These are phyloP conservation scores for Phytophthora ohioensis DNA, from an alignment of 352 stramenopile species.

Conservation along the genomic window DNA sequence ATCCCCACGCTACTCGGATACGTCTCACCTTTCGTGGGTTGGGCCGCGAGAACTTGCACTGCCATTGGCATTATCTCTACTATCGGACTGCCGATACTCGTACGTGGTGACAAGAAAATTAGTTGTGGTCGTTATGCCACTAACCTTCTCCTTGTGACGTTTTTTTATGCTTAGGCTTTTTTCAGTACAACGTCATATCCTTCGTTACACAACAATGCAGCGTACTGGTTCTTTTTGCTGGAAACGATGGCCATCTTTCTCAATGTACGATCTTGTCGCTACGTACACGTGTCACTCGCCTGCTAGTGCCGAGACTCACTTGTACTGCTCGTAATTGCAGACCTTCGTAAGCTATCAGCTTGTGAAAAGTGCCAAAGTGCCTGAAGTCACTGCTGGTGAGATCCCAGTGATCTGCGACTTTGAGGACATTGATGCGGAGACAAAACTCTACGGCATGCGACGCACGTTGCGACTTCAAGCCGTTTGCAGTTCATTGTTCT, in stretches of 20 bases:
- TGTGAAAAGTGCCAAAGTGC: constrained; percentile 23
- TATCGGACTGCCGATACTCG: constrained; percentile 60
- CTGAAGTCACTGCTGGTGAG: constrained; percentile 15
- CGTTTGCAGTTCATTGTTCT: constrained; percentile 49
- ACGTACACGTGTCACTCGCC: not conserved
- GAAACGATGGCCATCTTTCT: constrained; percentile 64
- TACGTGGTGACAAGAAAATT: constrained; percentile 25
- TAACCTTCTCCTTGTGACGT: not conserved
- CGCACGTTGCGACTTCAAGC: constrained; percentile 42
- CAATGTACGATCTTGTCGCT: constrained; percentile 47
- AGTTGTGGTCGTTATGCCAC: not conserved
- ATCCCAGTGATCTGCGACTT: constrained; percentile 26
- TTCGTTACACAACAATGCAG: constrained; percentile 60
- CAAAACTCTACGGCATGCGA: constrained; percentile 31
- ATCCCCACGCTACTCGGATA: constrained; percentile 46
- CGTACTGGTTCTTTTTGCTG: constrained; percentile 78
- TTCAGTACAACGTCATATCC: constrained; percentile 71
- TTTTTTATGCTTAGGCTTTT: constrained; percentile 49
- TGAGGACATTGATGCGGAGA: constrained; percentile 23
- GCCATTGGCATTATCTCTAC: constrained; percentile 52
- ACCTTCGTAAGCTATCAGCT: constrained; percentile 47
- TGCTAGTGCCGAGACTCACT: constrained; percentile 1
- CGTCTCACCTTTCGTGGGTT: constrained; percentile 35
- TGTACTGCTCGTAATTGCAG: constrained; percentile 23
- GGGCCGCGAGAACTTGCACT: constrained; percentile 26